Conservation (phyloP, 1,139 yeast genomes). For the Kodamaea anthophila region DNA sequence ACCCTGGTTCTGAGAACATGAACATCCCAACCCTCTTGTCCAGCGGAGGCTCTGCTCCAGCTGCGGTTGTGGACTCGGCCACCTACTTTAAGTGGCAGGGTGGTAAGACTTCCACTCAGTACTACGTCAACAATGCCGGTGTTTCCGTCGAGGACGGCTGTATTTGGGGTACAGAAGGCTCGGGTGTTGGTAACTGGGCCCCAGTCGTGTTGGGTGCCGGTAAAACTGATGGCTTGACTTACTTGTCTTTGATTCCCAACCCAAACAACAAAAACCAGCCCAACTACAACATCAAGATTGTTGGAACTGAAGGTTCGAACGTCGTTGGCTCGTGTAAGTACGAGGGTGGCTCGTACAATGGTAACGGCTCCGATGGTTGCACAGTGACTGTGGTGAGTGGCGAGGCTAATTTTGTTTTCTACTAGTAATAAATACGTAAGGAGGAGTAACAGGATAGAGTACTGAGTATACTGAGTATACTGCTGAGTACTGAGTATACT, state of each 20-base stretch:
- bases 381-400: constrained; percentile 68
- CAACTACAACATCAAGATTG: constrained; percentile 66
- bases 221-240: constrained; percentile 52
- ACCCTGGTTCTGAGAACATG: constrained; percentile 88
- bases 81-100: constrained; percentile 64
- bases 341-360: constrained; percentile 57
- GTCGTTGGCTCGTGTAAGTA: constrained; percentile 61
- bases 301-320: constrained; percentile 45
- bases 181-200: constrained; percentile 79
- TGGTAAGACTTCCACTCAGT: constrained; percentile 65
- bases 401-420: constrained; percentile 62
- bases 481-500: too few relatives aligned
- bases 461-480: too few relatives aligned
- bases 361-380: constrained; percentile 67
- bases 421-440: too few relatives aligned
- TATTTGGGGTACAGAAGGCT: constrained; percentile 63
- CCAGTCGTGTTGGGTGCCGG: constrained; percentile 80
- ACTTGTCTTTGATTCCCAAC: constrained; percentile 74
- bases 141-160: constrained; percentile 68
- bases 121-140: constrained; percentile 79
- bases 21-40: constrained; percentile 67
- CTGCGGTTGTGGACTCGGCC: constrained; percentile 61
- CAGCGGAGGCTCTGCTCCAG: constrained; percentile 52
- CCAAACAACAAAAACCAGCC: constrained; percentile 63
- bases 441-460: neutral